Conservation (phyloP, 163 green algal species). For the Volvox carteri region DNA sequence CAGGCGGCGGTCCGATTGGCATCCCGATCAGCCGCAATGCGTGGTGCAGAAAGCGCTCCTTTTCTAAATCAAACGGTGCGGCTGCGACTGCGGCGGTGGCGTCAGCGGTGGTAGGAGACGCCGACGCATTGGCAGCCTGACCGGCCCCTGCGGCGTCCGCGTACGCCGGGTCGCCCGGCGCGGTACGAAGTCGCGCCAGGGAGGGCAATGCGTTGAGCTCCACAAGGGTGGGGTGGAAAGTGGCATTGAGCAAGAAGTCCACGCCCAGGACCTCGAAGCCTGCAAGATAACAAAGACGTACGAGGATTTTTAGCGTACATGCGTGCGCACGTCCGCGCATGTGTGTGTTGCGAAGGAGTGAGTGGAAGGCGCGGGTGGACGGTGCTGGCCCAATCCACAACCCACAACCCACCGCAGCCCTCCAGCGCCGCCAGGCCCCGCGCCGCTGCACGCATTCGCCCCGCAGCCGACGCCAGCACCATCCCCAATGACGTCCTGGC, state of each 20-base stretch:
- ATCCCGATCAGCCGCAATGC: constrained; percentile 19
- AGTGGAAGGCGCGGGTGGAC: no score
- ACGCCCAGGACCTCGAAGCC: constrained; percentile 84
- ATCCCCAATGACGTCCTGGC: neutral
- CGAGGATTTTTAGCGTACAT: no score
- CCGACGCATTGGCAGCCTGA: no score
- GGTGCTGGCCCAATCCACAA: no score
- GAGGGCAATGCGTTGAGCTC: constrained; percentile 86
- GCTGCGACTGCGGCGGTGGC: neutral
- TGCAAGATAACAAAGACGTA: no score
- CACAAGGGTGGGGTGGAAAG: constrained; percentile 77
- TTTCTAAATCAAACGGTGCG: constrained; percentile 35
- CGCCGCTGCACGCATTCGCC: neutral
- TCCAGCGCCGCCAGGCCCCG: constrained; percentile 25
- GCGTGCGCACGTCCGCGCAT: no score
- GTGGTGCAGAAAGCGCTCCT: constrained; percentile 51
- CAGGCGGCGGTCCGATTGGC: constrained; percentile 7
- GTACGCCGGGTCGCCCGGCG: constrained; percentile 28
- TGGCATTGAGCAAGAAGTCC: constrained; percentile 84
- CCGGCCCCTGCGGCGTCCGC: neutral
- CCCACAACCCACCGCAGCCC: constrained; percentile 66
- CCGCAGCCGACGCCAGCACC: neutral
- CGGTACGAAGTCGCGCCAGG: constrained; percentile 63
- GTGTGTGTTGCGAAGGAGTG: no score
- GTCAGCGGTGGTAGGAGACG: neutral